Evolutionary conservation across 345 rosid species (phyloP).

Genomic region (Limnanthes douglasii): DNA sequence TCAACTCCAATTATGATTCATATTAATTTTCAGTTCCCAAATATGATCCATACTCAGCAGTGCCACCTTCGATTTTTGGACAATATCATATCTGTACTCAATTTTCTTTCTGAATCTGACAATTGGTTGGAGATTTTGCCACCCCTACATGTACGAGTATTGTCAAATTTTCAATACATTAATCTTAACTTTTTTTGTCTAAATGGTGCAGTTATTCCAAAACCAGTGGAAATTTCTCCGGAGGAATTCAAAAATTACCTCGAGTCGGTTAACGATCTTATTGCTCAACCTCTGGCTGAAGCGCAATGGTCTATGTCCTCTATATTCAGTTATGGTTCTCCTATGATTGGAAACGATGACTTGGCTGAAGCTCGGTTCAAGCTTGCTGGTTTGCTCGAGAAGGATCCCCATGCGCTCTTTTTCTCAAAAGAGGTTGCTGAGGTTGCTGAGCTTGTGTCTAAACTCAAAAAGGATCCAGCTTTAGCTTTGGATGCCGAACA

Average conservation of each 20-base stretch:
- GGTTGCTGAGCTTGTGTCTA: constrained; percentile 29
- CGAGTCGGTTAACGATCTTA: constrained; percentile 37
- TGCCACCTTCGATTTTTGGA: too few species aligned
- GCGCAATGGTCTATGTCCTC: constrained; percentile 1
- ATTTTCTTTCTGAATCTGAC: too few species aligned
- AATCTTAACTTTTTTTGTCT: constrained; percentile 16
- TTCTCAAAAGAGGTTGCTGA: constrained; percentile 24
- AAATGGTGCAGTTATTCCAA: constrained; percentile 14
- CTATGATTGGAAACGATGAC: constrained; percentile 21
- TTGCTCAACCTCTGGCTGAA: constrained; percentile 20
- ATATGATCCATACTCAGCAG: too few species aligned
- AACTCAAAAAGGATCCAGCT: constrained; percentile 32
- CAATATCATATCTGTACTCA: too few species aligned
- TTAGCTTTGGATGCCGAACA: constrained; percentile 49
- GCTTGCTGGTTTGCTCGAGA: constrained; percentile 38
- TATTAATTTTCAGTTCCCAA: too few species aligned
- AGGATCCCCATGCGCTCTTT: constrained; percentile 41
- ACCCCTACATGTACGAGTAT: too few species aligned
- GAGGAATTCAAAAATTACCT: constrained; percentile 57
- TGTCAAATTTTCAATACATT: constrained; percentile 9
- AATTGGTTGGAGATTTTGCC: too few species aligned
- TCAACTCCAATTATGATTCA: too few species aligned
- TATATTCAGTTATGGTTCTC: constrained; percentile 1
- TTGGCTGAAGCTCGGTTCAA: constrained; percentile 35
- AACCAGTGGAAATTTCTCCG: constrained; percentile 16